Percentiles rank a stretch among this genome's conserved stretches.
These are phyloP conservation scores for Inosperma sp. DNA, from an alignment of 768 basidiomycete genomes.

Conservation along the genomic window DNA sequence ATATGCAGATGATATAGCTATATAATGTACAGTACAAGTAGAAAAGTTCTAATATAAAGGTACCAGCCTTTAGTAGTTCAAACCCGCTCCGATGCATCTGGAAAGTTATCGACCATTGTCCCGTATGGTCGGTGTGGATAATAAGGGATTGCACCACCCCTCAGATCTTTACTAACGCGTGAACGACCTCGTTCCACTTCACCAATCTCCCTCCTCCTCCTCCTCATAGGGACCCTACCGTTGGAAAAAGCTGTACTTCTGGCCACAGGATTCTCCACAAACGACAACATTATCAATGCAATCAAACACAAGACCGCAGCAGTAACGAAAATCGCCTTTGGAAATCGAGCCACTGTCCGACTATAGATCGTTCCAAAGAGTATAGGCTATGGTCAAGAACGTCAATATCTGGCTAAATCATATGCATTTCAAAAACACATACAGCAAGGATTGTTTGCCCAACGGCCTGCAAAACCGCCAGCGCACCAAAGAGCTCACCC, in stretches of 20 bases:
- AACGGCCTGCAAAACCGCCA: slow-evolving; percentile 65
- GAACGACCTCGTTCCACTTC: slow-evolving; percentile 43
- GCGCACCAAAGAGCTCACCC: slow-evolving; percentile 66
- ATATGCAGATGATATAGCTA: too few species aligned
- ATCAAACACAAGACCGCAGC: slow-evolving; percentile 48
- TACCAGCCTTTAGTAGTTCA: not conserved
- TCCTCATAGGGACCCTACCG: slow-evolving; percentile 13
- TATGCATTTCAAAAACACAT: slow-evolving; percentile 16
- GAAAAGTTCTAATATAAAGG: not conserved
- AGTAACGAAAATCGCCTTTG: slow-evolving; percentile 64
- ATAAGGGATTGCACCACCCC: slow-evolving; percentile 34
- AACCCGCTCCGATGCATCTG: not conserved
- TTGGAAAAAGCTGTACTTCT: slow-evolving; percentile 18
- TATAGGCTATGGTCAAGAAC: slow-evolving; percentile 44
- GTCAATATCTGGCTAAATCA: slow-evolving; percentile 6
- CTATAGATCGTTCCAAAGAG: slow-evolving; percentile 72
- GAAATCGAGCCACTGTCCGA: slow-evolving; percentile 59
- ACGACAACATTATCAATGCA: slow-evolving; percentile 33
- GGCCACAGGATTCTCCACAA: slow-evolving; percentile 39
- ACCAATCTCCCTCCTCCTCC: slow-evolving; percentile 10
- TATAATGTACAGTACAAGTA: not conserved
- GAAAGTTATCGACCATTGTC: not conserved
- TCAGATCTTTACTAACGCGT: slow-evolving; percentile 44
- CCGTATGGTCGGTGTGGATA: slow-evolving; percentile 5
- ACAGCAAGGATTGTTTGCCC: slow-evolving; percentile 63